These are phyloP conservation scores for Pseudonitzschia delicatissima DNA, from an alignment of 108 stramenopile species.

Conservation along the genomic window DNA sequence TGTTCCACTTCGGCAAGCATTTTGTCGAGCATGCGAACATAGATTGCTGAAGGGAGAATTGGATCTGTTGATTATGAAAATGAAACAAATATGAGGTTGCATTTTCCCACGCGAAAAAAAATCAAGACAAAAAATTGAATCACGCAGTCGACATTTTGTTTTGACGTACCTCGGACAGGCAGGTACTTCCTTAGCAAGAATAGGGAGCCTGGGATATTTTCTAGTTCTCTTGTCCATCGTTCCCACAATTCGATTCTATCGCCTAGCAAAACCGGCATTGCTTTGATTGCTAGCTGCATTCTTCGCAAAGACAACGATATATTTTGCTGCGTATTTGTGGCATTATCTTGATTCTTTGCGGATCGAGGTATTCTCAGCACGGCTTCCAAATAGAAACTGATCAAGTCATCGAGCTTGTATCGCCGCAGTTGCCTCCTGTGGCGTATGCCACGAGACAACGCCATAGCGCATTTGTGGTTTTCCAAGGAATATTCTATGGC, in stretches of 20 bases:
- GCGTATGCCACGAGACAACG: conserved; percentile 52
- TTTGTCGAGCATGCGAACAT: conserved; percentile 48
- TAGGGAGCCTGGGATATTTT: conserved; percentile 65
- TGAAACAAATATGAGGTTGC: background rate
- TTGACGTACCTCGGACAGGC: conserved; percentile 65
- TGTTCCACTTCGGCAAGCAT: conserved; percentile 59
- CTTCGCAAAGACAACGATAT: conserved; percentile 54
- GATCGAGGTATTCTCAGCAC: conserved; percentile 42
- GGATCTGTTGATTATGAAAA: conserved; percentile 46
- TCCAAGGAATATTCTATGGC: conserved; percentile 57
- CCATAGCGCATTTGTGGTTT: conserved; percentile 49
- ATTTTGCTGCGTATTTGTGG: background rate
- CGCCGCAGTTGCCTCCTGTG: conserved; percentile 55
- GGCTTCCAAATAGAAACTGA: conserved; percentile 57
- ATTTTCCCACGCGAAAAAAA: background rate
- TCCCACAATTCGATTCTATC: conserved; percentile 63
- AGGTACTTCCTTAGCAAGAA: conserved; percentile 67
- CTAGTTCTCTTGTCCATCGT: conserved; percentile 63
- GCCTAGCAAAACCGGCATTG: conserved; percentile 70
- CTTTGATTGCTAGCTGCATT: conserved; percentile 63
- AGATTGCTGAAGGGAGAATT: conserved; percentile 54
- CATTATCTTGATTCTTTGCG: background rate
- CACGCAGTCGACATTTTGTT: background rate
- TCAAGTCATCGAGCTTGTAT: conserved; percentile 47
- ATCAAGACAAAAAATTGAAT: background rate